A percentile compares a stretch with the other conserved stretches of the same genome.
Evolutionary conservation across 1,284 basidiomycete species (phyloP).

Genomic region (Clitocybe nebularis): DNA sequence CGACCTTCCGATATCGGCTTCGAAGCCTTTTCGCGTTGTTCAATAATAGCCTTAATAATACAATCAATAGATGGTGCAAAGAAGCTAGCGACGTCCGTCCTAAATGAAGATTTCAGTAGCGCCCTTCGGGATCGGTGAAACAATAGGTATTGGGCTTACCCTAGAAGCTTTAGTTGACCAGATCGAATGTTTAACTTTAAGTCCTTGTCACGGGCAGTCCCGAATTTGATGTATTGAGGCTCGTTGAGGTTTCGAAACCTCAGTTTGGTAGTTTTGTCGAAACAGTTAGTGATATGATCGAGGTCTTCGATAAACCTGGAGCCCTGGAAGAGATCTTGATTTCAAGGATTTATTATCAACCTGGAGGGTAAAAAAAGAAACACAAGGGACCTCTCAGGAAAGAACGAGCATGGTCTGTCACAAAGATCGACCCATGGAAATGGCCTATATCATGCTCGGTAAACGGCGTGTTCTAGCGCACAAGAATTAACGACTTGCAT

Average conservation of each 20-base stretch:
- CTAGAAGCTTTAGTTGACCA: constrained; percentile 37
- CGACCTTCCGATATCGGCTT: constrained; percentile 18
- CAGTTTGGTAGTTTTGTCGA: constrained; percentile 50
- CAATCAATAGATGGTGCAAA: constrained; percentile 29
- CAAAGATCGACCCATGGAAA: constrained; percentile 20
- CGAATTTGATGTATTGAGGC: constrained; percentile 47
- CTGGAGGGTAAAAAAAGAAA: constrained; percentile 24
- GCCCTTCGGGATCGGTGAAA: background rate
- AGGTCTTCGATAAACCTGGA: constrained; percentile 34
- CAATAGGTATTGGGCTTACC: constrained; percentile 26
- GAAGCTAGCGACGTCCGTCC: constrained; percentile 25
- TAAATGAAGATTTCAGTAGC: constrained; percentile 6
- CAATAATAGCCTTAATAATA: constrained; percentile 25
- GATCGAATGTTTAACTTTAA: constrained; percentile 29
- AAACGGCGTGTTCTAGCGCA: constrained; percentile 17
- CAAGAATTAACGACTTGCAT: constrained; percentile 18
- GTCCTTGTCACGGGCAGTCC: constrained; percentile 43
- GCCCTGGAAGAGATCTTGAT: constrained; percentile 19
- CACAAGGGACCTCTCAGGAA: constrained; percentile 30
- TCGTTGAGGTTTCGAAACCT: constrained; percentile 38
- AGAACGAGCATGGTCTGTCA: constrained; percentile 36
- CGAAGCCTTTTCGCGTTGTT: constrained; percentile 12
- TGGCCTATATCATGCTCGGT: constrained; percentile 4
- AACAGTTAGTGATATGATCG: constrained; percentile 38
- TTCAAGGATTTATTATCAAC: background rate